A percentile compares a stretch with the other conserved stretches of the same genome.
Evolutionary conservation across 495 filamentous ascomycete genomes (phyloP).

Genomic region (Penicillium fimorum): DNA sequence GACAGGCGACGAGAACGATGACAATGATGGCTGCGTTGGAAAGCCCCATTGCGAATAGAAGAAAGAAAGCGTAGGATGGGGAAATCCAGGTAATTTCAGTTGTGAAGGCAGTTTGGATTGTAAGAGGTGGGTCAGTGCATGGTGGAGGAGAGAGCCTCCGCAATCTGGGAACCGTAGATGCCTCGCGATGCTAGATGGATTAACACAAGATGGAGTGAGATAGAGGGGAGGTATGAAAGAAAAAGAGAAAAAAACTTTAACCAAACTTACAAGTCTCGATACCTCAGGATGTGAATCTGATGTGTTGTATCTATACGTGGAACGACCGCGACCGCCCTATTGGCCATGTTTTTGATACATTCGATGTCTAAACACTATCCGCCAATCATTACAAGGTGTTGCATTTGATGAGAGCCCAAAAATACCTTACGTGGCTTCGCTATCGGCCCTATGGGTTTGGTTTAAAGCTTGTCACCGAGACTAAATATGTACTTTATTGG

Average conservation of each 20-base stretch:
- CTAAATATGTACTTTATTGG: background rate
- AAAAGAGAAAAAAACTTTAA: background rate
- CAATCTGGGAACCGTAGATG: background rate
- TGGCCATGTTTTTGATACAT: background rate
- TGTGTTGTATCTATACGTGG: background rate
- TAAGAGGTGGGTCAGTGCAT: conserved; percentile 7
- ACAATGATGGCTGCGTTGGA: conserved; percentile 39
- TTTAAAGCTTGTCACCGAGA: background rate
- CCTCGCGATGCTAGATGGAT: background rate
- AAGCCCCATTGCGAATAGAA: conserved; percentile 28
- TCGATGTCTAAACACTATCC: background rate
- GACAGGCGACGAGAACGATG: conserved; percentile 42
- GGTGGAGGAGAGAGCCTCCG: conserved; percentile 6
- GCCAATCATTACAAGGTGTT: background rate
- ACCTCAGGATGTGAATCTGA: conserved; percentile 3
- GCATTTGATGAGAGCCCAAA: background rate
- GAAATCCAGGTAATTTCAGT: background rate
- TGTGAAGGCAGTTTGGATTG: background rate
- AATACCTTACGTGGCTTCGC: background rate
- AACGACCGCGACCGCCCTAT: background rate
- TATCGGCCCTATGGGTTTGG: background rate
- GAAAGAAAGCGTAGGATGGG: background rate
- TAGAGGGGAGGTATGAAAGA: background rate
- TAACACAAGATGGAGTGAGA: background rate
- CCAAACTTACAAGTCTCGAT: background rate